phyloP scores from a whole-genome alignment of 2,329 filamentous ascomycete species.

The Phyllosticta capitalensis region DNA sequence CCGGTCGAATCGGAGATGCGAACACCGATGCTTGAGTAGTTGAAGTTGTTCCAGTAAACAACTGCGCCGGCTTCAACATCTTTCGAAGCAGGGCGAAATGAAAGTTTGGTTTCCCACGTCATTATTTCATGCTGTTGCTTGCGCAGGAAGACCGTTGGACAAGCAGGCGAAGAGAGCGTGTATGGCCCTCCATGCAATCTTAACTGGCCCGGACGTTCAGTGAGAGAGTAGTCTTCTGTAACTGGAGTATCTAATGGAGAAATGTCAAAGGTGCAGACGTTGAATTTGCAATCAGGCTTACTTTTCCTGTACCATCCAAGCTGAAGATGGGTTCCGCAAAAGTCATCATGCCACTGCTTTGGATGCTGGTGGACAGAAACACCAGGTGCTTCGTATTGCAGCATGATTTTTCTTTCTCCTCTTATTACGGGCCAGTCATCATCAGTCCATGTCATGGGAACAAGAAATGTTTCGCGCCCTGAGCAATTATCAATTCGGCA shows the following conservation, averaged over 20 bases:
- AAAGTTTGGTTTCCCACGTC: constrained; percentile 35
- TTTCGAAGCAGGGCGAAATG: constrained; percentile 35
- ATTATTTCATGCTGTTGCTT: constrained; percentile 42
- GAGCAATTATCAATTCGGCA: background rate
- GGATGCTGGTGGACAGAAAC: constrained; percentile 10
- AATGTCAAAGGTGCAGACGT: background rate
- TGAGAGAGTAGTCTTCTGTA: constrained; percentile 39
- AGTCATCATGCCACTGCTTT: constrained; percentile 30
- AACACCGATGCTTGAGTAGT: constrained; percentile 36
- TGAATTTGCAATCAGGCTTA: constrained; percentile 10
- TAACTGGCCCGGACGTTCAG: constrained; percentile 34
- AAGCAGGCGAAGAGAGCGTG: constrained; percentile 40
- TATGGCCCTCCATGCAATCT: constrained; percentile 46
- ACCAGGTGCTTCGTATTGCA: constrained; percentile 18
- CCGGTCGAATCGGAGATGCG: constrained; percentile 12
- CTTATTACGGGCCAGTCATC: constrained; percentile 46
- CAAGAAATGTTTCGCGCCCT: constrained; percentile 44
- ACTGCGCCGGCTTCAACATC: constrained; percentile 45
- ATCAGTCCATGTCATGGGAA: constrained; percentile 41
- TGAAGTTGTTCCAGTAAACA: constrained; percentile 46
- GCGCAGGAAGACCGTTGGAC: constrained; percentile 44
- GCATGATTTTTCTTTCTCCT: constrained; percentile 33
- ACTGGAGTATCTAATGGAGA: constrained; percentile 36
- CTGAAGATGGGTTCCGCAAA: constrained; percentile 22
- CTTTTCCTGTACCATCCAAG: constrained; percentile 34